phyloP scores from a whole-genome alignment of 106 monocot species.

The Amphibolis antarctica region DNA sequence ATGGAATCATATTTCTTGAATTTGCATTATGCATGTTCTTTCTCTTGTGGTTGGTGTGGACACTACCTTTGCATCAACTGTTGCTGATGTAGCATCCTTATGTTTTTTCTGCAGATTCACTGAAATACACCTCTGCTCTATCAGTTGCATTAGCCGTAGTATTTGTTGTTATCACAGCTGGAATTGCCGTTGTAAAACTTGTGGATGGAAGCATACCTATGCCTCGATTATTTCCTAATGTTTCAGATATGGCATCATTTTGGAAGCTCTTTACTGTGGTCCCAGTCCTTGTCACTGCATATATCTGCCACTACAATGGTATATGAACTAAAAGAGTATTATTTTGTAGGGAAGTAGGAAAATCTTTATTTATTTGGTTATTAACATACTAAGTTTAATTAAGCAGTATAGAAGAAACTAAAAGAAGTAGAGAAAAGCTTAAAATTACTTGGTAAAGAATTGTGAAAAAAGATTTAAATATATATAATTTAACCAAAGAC shows the following conservation, averaged over 20 bases:
- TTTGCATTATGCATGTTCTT: neutral
- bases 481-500: too few species aligned
- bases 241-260: slow-evolving; percentile 9
- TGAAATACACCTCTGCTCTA: slow-evolving; percentile 22
- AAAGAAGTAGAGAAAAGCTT: too few species aligned
- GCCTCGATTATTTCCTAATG: slow-evolving; percentile 14
- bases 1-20: too few species aligned
- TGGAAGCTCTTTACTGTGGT: slow-evolving; percentile 24
- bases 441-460: too few species aligned
- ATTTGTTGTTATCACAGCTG: slow-evolving; percentile 19
- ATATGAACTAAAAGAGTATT: too few species aligned
- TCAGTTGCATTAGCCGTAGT: slow-evolving; percentile 18
- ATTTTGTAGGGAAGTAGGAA: too few species aligned
- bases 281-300: slow-evolving; percentile 19
- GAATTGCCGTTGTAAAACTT: slow-evolving; percentile 11
- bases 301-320: slow-evolving; percentile 27
- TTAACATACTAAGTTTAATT: too few species aligned
- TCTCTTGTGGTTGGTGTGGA: too few species aligned
- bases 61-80: too few species aligned
- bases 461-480: too few species aligned
- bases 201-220: slow-evolving; percentile 11
- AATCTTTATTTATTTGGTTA: too few species aligned
- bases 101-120: slow-evolving; percentile 11
- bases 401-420: too few species aligned
- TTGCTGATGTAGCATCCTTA: neutral